Evolutionary conservation across 2,329 filamentous ascomycete genomes (phyloP), one percentile per base, ranked within the genome.

Genomic region (Trematosphaeria pertusa): DNA sequence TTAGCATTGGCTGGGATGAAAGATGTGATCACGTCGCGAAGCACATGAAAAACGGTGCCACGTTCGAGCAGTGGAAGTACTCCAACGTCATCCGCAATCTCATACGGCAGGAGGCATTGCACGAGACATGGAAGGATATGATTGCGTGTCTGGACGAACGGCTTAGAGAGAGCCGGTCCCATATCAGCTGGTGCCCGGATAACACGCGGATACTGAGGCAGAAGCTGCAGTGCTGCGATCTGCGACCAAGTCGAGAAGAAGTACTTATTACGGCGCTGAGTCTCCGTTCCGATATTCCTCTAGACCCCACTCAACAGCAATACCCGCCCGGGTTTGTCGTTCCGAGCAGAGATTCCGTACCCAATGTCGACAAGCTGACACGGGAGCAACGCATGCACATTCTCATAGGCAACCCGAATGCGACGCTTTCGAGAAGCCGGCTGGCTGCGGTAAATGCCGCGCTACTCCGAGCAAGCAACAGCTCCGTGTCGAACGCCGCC

Each of bases 1-100:
- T 72, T 15, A 70, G 65, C 58, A 69, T 69, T 38, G 67, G 66
- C 21, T 72, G 68, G 68, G 68, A 72, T 30, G 68, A 71, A 44
- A 61, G 69, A 36, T 71, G 68, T 48, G 65, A 71, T 43, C 69
- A 72, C 37, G 67, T 72, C 30, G 69, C 68, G 5, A 69, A 71
- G 42, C 68, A 71, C 36, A 71, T 71, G 66, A 69, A 71, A 50
- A 69, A 71, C 17, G 69, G 69, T 15, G 58, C 60, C 11, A 63
- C 57, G 7, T 63, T 61, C 15, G 62, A 69, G 26, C 60, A 69
- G 17, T 72, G 69, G 69, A 70, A 70, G 40, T 71, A 72, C 46
- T 69, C 68, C 12, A 71, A 69, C 24, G 67, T 70, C 11, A 69
- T 72, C 33, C 62, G 67, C 10, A 72, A 72, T 26, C 46, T 72